Base-by-base conservation (phyloP, 2,329 filamentous ascomycete species). In the Colletotrichum sp. region DNA sequence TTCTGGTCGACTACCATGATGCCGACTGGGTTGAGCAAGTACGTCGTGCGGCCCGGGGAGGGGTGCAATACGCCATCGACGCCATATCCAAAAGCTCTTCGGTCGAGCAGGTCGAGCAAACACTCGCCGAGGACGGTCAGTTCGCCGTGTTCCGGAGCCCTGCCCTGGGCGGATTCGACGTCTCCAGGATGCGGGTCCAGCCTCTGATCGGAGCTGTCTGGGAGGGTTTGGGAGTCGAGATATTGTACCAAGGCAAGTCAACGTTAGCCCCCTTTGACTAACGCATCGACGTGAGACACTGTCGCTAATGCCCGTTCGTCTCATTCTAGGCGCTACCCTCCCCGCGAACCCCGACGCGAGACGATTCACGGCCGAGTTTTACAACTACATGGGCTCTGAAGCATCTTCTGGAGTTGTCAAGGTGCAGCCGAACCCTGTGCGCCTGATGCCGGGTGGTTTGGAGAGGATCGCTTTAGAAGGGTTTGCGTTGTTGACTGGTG, bases 141-240 rank as follows among this genome's bases (percentile, higher is more conserved):
- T 66, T 82, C 2, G 80, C 78, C 0, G 78, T 81, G 0, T 80
- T 84, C 24, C 78, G 82, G 1, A 78, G 79, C 1, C 77, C 79
- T 1, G 78, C 39, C 7, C 79, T 80, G 0, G 81, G 81, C 0
- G n/a, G 74, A 7, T 84, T 81, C 52, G 81, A 83, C 3, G 36
- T 77, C 3, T 65, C 57, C 0, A 64, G 77, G 1, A 44, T 87
- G 0, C 60, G 70, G 3, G 64, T 82, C 2, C 81, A 87, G 24
- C 83, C 85, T 0, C 72, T 83, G 1, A 87, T 87, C 36, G 86
- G 86, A 2, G 85, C 85, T 0, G 86, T 87, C 0, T 88, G 85
- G 86, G 84, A 87, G 66, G 86, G 83, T 0, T 78, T 88, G 0
- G 85, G 86, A 0, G 83, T 83, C 44, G 83, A 87, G 24, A 78